Evolutionary conservation across 2,329 filamentous ascomycete genomes (phyloP), one percentile per base, ranked within the genome.

Genomic region (Didymella exigua): DNA sequence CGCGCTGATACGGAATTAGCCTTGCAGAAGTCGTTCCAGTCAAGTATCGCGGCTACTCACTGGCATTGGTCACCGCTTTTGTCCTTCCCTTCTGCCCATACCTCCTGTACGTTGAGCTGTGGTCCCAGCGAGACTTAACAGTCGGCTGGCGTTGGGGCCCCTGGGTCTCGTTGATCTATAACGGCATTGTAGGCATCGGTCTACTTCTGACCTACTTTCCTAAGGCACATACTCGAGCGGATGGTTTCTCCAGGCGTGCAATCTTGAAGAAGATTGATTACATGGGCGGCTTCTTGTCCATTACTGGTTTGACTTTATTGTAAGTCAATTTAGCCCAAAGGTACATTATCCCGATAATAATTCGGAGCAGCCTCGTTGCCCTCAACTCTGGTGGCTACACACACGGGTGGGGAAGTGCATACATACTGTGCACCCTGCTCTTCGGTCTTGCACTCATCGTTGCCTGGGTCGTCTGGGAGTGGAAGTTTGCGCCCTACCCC

Each of bases 361-460:
- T 10, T 18, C 13, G 58, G 8, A 37, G 6, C 30, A 70, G 69
- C 62, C 71, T 78, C 23, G 72, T 77, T n/a, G 73, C 72, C 3
- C 68, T 78, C 1, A 74, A 77, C 50, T 65, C 72, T 10, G 75
- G 75, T 11, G 76, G 75, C 24, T 76, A 77, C 55, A 71, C 70
- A 8, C 73, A 77, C 37, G 59, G 69, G 8, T 78, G 76, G 76
- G 66, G 58, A 0, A 73, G 68, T 10, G 75, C 71, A 0, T 75
- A 76, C 52, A 70, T 73, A 1, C 61, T 77, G 5, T 70, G 67
- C 53, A 71, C 68, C 5, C 63, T 78, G 4, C 54, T 78, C 11
- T 61, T 75, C 33, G 75, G 76, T 19, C 56, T 76, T 11, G 55
- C 59, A 2, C 64, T 77, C 1, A 69, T 77, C 18, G 56, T 31